Evolutionary conservation across 192 early-diverging fungal genomes (phyloP).

Genomic region (Bifiguratus adelaidae): DNA sequence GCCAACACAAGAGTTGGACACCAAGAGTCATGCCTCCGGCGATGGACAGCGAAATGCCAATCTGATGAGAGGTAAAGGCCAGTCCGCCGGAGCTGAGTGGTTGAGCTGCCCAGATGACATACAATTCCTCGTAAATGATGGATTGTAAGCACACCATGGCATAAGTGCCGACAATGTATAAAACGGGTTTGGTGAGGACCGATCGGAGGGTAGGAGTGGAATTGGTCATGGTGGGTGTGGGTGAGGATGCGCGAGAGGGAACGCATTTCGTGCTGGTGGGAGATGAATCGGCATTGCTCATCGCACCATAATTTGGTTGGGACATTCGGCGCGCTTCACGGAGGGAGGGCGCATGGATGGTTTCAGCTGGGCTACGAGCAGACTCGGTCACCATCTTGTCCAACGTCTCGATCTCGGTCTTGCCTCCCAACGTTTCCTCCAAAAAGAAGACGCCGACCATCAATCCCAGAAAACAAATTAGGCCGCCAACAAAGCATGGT

Average conservation of each 20-base stretch:
- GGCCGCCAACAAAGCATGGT: slow-evolving; percentile 50
- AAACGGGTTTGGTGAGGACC: background rate
- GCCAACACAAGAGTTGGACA: slow-evolving; percentile 35
- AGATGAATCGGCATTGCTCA: background rate
- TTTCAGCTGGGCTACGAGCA: no score
- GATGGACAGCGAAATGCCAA: slow-evolving; percentile 34
- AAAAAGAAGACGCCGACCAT: slow-evolving; percentile 37
- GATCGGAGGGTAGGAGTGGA: background rate
- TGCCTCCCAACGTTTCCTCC: slow-evolving; percentile 33
- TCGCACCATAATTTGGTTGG: background rate
- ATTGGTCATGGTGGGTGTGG: background rate
- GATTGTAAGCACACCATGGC: slow-evolving; percentile 22
- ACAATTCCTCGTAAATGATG: slow-evolving; percentile 30
- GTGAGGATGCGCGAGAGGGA: background rate
- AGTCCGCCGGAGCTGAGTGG: slow-evolving; percentile 30
- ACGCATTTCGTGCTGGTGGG: background rate
- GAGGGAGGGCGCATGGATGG: no score
- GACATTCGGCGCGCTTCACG: background rate
- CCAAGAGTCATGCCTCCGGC: slow-evolving; percentile 27
- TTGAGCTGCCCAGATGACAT: slow-evolving; percentile 19
- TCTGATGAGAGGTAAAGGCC: slow-evolving; percentile 30
- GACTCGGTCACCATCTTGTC: background rate
- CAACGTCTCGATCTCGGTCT: background rate
- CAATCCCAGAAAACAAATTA: slow-evolving; percentile 39
- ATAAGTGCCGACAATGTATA: background rate